Percentiles rank a stretch among this genome's conserved stretches.
phyloP scores from a whole-genome alignment of 2,329 filamentous ascomycete genomes.

The Pseudogymnoascus sp. region DNA sequence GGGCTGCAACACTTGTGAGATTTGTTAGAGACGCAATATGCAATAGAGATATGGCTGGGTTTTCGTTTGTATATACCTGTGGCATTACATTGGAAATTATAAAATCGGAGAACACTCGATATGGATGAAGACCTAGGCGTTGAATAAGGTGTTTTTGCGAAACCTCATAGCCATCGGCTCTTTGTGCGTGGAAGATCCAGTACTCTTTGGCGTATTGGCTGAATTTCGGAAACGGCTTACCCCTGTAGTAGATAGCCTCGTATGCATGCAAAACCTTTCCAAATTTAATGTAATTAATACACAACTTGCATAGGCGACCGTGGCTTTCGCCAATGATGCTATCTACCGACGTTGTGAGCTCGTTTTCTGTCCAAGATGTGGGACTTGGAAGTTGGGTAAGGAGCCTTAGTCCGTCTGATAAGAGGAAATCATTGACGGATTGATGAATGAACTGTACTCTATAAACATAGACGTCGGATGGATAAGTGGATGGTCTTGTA shows the following conservation, averaged over 20 bases:
- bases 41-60: background rate
- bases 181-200: conserved; percentile 14
- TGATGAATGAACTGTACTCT: conserved; percentile 31
- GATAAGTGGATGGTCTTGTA: conserved; percentile 12
- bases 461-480: background rate
- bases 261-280: background rate
- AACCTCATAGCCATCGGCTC: background rate
- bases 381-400: background rate
- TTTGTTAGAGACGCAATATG: conserved; percentile 12
- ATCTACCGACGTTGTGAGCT: background rate
- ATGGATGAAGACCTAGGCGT: background rate
- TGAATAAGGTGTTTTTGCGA: background rate
- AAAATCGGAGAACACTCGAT: background rate
- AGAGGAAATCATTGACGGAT: background rate
- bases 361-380: background rate
- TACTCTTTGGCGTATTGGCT: background rate
- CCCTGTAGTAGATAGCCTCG: background rate
- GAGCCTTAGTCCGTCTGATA: background rate
- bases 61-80: no score
- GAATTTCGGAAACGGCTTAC: background rate
- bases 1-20: conserved; percentile 8
- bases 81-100: no score
- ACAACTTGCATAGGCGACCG: conserved; percentile 12
- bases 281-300: conserved; percentile 13
- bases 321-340: conserved; percentile 12